Evolutionary conservation across 2,329 filamentous ascomycete genomes (phyloP).

Genomic region (Ceratocystis ficicola): DNA sequence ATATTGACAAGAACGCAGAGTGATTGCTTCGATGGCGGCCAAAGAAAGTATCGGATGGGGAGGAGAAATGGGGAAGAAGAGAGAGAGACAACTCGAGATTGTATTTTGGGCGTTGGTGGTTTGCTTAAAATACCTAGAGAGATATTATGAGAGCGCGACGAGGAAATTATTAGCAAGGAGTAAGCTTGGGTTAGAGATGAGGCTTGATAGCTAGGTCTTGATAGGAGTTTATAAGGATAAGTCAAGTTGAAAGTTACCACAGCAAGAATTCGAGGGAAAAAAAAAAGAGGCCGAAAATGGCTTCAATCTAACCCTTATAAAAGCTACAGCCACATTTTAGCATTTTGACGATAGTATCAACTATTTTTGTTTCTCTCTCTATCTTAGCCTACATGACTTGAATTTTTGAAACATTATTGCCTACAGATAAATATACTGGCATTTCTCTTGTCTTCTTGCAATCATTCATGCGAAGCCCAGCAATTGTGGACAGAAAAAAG

Average conservation of each 20-base stretch:
- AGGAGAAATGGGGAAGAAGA: neutral
- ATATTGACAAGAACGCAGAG: neutral
- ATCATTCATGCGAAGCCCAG: too few relatives aligned
- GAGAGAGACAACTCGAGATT: neutral
- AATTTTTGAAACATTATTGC: too few relatives aligned
- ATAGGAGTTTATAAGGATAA: slow-evolving; percentile 4
- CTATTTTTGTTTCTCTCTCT: too few relatives aligned
- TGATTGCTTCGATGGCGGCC: neutral
- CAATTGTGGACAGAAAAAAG: too few relatives aligned
- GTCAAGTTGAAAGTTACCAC: neutral
- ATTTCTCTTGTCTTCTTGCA: too few relatives aligned
- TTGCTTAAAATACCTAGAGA: neutral
- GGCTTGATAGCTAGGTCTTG: neutral
- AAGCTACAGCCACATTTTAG: too few relatives aligned
- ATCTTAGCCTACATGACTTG: too few relatives aligned
- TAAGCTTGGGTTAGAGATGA: neutral
- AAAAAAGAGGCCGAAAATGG: neutral
- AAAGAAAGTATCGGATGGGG: neutral
- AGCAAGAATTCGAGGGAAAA: neutral
- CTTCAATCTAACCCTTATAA: too few relatives aligned
- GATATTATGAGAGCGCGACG: neutral
- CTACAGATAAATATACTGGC: too few relatives aligned
- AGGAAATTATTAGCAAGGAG: neutral
- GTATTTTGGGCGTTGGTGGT: neutral
- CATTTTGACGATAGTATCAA: too few relatives aligned